Evolutionary conservation across 768 basidiomycete genomes (phyloP).

Genomic region (Phlebiopsis gigantea): DNA sequence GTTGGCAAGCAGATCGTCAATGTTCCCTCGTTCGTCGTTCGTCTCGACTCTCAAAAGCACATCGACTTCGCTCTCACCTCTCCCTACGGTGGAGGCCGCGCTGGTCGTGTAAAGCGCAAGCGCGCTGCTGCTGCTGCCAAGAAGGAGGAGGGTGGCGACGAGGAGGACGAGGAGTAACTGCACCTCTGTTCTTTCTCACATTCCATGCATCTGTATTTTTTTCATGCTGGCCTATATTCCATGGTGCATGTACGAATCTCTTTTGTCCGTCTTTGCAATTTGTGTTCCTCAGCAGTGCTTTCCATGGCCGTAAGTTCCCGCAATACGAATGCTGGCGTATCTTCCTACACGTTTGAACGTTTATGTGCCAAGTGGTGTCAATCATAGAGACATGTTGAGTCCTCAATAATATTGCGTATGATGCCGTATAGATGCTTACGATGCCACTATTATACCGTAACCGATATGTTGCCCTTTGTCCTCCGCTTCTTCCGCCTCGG

Average conservation of each 20-base stretch:
- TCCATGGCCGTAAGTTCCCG: background rate
- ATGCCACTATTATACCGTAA: background rate
- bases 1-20: constrained; percentile 99
- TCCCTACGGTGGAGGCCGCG: constrained; percentile 89
- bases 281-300: too few species aligned
- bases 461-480: too few species aligned
- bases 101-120: constrained; percentile 91
- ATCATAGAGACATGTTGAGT: too few species aligned
- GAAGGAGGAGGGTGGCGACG: constrained; percentile 71
- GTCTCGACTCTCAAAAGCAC: constrained; percentile 99
- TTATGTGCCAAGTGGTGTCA: too few species aligned
- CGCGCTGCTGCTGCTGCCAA: constrained; percentile 78
- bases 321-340: background rate
- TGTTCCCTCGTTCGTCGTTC: constrained; percentile 91
- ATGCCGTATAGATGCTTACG: background rate
- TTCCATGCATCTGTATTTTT: constrained; percentile 4
- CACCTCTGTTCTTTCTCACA: background rate
- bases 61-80: constrained; percentile 96
- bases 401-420: too few species aligned
- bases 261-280: background rate
- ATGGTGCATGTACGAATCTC: constrained; percentile 1
- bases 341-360: background rate
- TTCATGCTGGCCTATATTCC: constrained; percentile 7
- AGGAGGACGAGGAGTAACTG: constrained; percentile 22
- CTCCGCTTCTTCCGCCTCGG: too few species aligned